Evolutionary conservation across 2,329 filamentous ascomycete species (phyloP).

Genomic region (Pseudogymnoascus sp.): DNA sequence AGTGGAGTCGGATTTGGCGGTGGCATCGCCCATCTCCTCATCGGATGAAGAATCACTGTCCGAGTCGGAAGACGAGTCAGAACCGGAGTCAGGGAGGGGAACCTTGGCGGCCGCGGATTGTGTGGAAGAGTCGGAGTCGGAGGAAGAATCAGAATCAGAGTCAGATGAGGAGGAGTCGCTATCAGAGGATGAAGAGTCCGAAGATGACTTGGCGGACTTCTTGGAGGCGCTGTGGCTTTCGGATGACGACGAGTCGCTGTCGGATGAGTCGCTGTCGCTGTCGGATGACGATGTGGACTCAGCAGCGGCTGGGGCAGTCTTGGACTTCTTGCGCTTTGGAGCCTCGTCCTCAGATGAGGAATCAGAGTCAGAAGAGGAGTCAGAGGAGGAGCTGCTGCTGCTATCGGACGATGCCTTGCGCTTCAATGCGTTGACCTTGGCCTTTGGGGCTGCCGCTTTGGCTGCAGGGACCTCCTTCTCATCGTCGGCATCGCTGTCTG

Average conservation of each 20-base stretch:
- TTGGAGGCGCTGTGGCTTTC: neutral
- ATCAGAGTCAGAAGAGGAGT: constrained; percentile 31
- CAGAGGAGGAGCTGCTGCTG: constrained; percentile 33
- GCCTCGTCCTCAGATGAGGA: constrained; percentile 37
- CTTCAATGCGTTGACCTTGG: constrained; percentile 43
- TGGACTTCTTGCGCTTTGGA: constrained; percentile 46
- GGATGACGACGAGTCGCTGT: neutral
- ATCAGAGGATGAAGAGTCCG: constrained; percentile 3
- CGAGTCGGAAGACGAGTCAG: constrained; percentile 41
- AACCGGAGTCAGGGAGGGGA: constrained; percentile 35
- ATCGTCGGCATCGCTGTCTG: constrained; percentile 47
- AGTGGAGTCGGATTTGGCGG: constrained; percentile 36
- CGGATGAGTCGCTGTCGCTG: constrained; percentile 19
- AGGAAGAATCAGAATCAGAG: constrained; percentile 26
- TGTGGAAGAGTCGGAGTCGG: constrained; percentile 22
- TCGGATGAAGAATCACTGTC: constrained; percentile 36
- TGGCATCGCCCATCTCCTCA: constrained; percentile 24
- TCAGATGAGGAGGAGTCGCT: constrained; percentile 16
- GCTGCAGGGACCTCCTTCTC: constrained; percentile 36
- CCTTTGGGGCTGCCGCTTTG: constrained; percentile 26
- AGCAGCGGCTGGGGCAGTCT: constrained; percentile 30
- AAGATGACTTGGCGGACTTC: constrained; percentile 10
- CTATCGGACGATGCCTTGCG: constrained; percentile 45
- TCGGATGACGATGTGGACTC: constrained; percentile 37
- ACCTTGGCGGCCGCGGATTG: constrained; percentile 20